phyloP scores from a whole-genome alignment of 2,329 filamentous ascomycete species.

The Trichoderma koningiopsis region DNA sequence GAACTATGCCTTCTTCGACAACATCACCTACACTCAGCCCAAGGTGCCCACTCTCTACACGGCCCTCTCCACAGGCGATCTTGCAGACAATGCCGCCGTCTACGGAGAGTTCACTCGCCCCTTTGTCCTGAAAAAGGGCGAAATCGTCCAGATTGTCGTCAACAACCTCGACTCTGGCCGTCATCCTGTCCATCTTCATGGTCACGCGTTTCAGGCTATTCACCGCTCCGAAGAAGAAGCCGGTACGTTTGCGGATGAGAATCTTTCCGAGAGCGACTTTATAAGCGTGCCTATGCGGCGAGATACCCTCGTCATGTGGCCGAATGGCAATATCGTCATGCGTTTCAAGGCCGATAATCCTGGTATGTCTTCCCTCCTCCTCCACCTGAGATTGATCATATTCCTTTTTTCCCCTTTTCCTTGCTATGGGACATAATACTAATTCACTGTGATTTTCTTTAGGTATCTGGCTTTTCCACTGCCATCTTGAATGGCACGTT shows the following conservation, averaged over 20 bases:
- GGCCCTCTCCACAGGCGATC: slow-evolving; percentile 64
- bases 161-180: slow-evolving; percentile 73
- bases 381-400: background rate
- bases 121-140: slow-evolving; percentile 66
- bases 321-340: slow-evolving; percentile 68
- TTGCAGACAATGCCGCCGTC: slow-evolving; percentile 58
- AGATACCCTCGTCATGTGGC: slow-evolving; percentile 67
- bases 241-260: slow-evolving; percentile 55
- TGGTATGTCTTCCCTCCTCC: slow-evolving; percentile 41
- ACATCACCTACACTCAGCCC: slow-evolving; percentile 72
- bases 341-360: slow-evolving; percentile 70
- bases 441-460: background rate
- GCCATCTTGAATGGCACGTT: slow-evolving; percentile 80
- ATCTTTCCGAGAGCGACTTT: slow-evolving; percentile 50
- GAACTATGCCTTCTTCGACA: slow-evolving; percentile 69
- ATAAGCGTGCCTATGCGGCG: slow-evolving; percentile 63
- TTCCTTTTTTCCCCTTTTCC: background rate
- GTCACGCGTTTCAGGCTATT: slow-evolving; percentile 71
- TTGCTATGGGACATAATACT: background rate
- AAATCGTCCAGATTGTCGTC: slow-evolving; percentile 74
- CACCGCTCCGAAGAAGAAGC: slow-evolving; percentile 60
- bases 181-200: slow-evolving; percentile 79
- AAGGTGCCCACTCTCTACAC: slow-evolving; percentile 83
- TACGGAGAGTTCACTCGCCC: slow-evolving; percentile 69
- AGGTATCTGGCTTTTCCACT: slow-evolving; percentile 73